Conservation (phyloP, 139 green algal genomes). For the Spirogloea muscicola region DNA sequence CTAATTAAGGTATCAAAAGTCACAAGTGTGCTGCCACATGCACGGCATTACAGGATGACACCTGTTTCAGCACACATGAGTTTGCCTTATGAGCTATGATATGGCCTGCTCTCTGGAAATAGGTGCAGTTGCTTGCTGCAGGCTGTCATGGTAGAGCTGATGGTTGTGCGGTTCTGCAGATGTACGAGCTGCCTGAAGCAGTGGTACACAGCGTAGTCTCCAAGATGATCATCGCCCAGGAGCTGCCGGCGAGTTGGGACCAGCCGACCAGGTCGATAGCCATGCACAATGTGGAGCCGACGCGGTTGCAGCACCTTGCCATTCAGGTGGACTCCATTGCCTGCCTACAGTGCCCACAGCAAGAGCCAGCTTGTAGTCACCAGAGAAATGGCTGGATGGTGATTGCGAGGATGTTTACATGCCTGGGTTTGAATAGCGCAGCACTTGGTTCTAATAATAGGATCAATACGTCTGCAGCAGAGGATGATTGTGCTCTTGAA, state of each 20-base stretch:
- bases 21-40: neutral
- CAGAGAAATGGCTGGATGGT: neutral
- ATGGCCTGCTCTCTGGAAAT: neutral
- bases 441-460: neutral
- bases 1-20: constrained; percentile 52
- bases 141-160: neutral
- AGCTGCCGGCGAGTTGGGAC: constrained; percentile 86
- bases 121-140: neutral
- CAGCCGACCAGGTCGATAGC: constrained; percentile 89
- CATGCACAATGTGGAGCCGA: constrained; percentile 78
- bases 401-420: neutral
- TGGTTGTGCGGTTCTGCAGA: constrained; percentile 11
- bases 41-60: neutral
- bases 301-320: constrained; percentile 71
- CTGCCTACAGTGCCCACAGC: constrained; percentile 70
- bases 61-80: neutral
- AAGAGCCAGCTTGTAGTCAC: no score
- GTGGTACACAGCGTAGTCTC: constrained; percentile 72
- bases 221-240: constrained; percentile 87
- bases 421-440: neutral
- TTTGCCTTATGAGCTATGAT: neutral
- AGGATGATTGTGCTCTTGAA: neutral
- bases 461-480: neutral
- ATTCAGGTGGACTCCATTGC: no score
- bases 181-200: constrained; percentile 64